Percentiles rank a stretch among this genome's conserved stretches.
Evolutionary conservation across 345 rosid genomes (phyloP).

Genomic region (Erucastrum elatum): DNA sequence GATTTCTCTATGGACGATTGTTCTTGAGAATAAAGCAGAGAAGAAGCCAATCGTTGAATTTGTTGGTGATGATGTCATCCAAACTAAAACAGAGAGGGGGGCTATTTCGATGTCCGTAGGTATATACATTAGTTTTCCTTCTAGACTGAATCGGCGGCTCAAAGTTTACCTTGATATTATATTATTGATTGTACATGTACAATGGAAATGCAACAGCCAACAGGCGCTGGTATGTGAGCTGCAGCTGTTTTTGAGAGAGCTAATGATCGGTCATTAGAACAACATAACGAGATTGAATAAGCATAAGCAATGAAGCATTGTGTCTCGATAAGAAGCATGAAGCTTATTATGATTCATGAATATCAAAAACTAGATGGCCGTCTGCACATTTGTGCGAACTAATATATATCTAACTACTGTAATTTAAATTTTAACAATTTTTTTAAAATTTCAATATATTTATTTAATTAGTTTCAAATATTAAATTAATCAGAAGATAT

Average conservation of each 20-base stretch:
- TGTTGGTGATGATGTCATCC: slow-evolving; percentile 49
- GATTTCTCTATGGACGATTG: slow-evolving; percentile 15
- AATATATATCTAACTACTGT: no score
- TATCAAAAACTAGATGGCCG: no score
- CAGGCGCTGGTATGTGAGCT: slow-evolving; percentile 88
- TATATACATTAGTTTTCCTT: slow-evolving; percentile 1
- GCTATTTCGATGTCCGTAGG: slow-evolving; percentile 97
- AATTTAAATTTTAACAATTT: no score
- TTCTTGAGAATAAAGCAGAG: slow-evolving; percentile 53
- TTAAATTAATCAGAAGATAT: no score
- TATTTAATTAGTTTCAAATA: no score
- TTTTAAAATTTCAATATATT: no score
- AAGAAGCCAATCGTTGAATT: slow-evolving; percentile 57
- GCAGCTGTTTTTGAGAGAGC: slow-evolving; percentile 90
- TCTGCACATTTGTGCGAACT: no score
- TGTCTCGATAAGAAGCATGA: slow-evolving; percentile 38
- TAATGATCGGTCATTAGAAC: slow-evolving; percentile 48
- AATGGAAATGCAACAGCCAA: neutral
- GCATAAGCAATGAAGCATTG: slow-evolving; percentile 3
- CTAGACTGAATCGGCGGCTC: neutral
- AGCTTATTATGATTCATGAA: no score
- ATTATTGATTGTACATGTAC: neutral
- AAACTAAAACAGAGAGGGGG: slow-evolving; percentile 80
- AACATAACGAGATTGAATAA: slow-evolving; percentile 36
- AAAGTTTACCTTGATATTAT: neutral